phyloP scores from a whole-genome alignment of 768 basidiomycete species.

The Lepiota venenata region DNA sequence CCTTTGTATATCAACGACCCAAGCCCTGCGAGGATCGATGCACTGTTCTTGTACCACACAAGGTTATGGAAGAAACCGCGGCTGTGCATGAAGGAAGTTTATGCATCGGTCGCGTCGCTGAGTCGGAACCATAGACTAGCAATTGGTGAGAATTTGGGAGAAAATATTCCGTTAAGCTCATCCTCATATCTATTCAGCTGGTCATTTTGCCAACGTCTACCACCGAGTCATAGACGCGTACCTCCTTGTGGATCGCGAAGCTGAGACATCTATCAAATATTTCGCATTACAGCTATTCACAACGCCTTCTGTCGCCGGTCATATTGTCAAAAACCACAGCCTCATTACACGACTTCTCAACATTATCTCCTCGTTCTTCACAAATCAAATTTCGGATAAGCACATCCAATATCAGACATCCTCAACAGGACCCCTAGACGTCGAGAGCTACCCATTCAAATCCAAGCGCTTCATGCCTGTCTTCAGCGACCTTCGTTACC shows the following conservation, averaged over 20 bases:
- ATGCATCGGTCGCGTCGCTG: conserved; percentile 68
- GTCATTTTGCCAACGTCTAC: conserved; percentile 84
- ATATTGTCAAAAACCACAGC: conserved; percentile 71
- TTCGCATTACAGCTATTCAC: conserved; percentile 93
- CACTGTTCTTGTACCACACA: conserved; percentile 78
- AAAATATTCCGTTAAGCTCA: not conserved
- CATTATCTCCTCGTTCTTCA: conserved; percentile 90
- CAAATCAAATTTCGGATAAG: conserved; percentile 79
- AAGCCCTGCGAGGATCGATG: conserved; percentile 65
- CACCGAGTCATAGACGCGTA: conserved; percentile 86
- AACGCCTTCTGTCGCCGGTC: conserved; percentile 77
- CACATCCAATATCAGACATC: conserved; percentile 49
- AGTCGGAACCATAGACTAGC: conserved; percentile 73
- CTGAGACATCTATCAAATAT: conserved; percentile 93
- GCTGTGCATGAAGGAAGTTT: conserved; percentile 77
- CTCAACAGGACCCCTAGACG: conserved; percentile 45
- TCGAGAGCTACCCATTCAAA: conserved; percentile 86
- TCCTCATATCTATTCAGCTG: conserved; percentile 41
- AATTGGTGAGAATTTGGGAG: conserved; percentile 53
- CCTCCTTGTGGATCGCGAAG: conserved; percentile 89
- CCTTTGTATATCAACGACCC: conserved; percentile 38
- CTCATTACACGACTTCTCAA: conserved; percentile 75
- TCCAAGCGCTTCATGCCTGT: conserved; percentile 96
- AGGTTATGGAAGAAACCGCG: conserved; percentile 84
- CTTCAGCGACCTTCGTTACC: conserved; percentile 85